Conservation (phyloP, 2,329 filamentous ascomycete genomes). For the Fusarium sp. region DNA sequence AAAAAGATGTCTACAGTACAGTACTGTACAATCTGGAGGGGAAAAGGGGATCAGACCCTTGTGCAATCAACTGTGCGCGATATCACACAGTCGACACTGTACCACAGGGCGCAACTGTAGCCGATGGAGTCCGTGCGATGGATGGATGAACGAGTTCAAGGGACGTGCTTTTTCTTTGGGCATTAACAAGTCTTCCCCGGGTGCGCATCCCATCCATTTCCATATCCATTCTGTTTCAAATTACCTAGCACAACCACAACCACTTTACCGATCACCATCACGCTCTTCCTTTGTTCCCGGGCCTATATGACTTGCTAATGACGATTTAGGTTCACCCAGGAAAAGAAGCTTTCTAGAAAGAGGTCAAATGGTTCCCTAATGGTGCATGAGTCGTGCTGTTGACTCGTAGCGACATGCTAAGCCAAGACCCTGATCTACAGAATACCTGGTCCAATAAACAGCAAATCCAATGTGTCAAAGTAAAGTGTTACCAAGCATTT, state of each 20-base stretch:
- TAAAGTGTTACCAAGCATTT: constrained; percentile 22
- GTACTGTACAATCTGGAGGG: constrained; percentile 20
- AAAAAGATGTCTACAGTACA: background rate
- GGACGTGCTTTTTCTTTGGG: constrained; percentile 37
- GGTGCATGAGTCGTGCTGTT: constrained; percentile 17
- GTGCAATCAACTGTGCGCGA: constrained; percentile 17
- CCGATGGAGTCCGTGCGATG: constrained; percentile 29
- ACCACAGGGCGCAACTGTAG: constrained; percentile 10
- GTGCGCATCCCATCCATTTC: constrained; percentile 6
- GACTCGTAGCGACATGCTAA: background rate
- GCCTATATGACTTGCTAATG: background rate
- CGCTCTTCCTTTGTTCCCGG: background rate
- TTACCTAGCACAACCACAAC: constrained; percentile 35
- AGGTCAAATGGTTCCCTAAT: too few relatives aligned
- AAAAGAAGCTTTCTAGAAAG: constrained; percentile 17
- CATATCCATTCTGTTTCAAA: constrained; percentile 43
- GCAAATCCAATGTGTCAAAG: background rate
- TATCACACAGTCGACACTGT: constrained; percentile 20
- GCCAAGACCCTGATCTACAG: constrained; percentile 24
- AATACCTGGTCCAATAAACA: constrained; percentile 3
- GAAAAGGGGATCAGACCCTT: constrained; percentile 30
- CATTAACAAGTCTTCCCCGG: constrained; percentile 21
- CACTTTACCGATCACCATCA: constrained; percentile 20
- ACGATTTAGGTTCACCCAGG: background rate
- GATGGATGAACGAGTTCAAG: background rate